Conservation (phyloP, 305 asterid species). For the Fraxinus ornus region DNA sequence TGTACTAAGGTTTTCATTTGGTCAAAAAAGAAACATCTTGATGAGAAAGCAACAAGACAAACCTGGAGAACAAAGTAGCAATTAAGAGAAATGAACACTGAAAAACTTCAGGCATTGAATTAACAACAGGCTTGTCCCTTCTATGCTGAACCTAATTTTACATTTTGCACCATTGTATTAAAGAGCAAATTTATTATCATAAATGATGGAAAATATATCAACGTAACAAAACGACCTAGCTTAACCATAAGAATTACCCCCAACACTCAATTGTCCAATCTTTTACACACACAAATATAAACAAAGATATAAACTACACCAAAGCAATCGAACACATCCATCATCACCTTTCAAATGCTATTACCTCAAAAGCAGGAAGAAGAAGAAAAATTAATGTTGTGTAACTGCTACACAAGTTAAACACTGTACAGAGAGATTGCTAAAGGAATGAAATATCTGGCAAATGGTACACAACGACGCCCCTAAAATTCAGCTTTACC, state of each 20-base stretch:
- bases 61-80: slow-evolving; percentile 60
- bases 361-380: not conserved
- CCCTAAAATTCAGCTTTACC: not conserved
- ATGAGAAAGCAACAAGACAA: slow-evolving; percentile 50
- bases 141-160: slow-evolving; percentile 63
- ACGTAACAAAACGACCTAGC: slow-evolving; percentile 24
- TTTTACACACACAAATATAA: slow-evolving; percentile 14
- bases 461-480: not conserved
- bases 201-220: slow-evolving; percentile 24
- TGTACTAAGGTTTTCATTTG: slow-evolving; percentile 38
- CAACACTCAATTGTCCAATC: not conserved
- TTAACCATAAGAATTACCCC: slow-evolving; percentile 15
- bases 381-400: not conserved
- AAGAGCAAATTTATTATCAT: slow-evolving; percentile 39
- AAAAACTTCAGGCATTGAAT: slow-evolving; percentile 60
- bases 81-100: slow-evolving; percentile 60
- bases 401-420: not conserved
- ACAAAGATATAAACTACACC: not conserved
- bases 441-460: not conserved
- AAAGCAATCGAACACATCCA: not conserved
- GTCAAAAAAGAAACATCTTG: slow-evolving; percentile 47
- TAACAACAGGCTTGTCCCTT: slow-evolving; percentile 59
- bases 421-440: not conserved
- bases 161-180: slow-evolving; percentile 54
- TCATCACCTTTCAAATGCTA: not conserved